Evolutionary conservation across 345 rosid genomes (phyloP).

Genomic region (Pelargonium nanum): DNA sequence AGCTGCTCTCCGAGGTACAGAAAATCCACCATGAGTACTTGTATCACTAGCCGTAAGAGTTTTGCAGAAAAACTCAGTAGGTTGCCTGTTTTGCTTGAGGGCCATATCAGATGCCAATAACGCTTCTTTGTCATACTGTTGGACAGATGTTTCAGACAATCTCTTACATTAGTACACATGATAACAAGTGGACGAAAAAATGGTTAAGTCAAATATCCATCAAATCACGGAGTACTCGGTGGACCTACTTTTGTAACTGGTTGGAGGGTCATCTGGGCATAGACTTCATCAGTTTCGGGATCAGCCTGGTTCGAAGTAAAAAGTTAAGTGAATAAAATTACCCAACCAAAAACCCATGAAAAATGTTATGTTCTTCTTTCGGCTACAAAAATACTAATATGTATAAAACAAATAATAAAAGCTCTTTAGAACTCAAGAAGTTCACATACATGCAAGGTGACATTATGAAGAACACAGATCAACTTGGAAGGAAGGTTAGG

Average conservation of each 20-base stretch:
- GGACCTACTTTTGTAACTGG: conserved; percentile 68
- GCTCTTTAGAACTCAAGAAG: conserved; percentile 1
- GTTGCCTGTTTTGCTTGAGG: conserved; percentile 68
- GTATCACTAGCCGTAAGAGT: conserved; percentile 95
- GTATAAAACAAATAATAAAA: neutral
- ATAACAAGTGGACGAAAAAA: neutral
- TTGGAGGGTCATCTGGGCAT: conserved; percentile 77
- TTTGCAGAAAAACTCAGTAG: conserved; percentile 93
- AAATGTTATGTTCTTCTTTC: neutral
- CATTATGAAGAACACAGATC: conserved; percentile 60
- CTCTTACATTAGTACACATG: conserved; percentile 4
- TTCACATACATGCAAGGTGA: conserved; percentile 52
- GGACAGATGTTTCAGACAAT: conserved; percentile 8
- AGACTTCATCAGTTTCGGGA: conserved; percentile 64
- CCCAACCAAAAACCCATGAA: neutral
- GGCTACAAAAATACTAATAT: neutral
- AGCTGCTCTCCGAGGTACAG: conserved; percentile 95
- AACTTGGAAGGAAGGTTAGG: conserved; percentile 68
- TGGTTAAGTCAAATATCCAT: neutral
- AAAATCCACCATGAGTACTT: conserved; percentile 95
- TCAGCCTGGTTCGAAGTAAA: conserved; percentile 45
- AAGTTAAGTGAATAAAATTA: conserved; percentile 2
- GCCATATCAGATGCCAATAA: conserved; percentile 74
- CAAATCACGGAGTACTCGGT: conserved; percentile 15
- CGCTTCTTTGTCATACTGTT: conserved; percentile 84